phyloP scores from a whole-genome alignment of 1,139 yeast genomes.

The Geotrichum histeridarum region DNA sequence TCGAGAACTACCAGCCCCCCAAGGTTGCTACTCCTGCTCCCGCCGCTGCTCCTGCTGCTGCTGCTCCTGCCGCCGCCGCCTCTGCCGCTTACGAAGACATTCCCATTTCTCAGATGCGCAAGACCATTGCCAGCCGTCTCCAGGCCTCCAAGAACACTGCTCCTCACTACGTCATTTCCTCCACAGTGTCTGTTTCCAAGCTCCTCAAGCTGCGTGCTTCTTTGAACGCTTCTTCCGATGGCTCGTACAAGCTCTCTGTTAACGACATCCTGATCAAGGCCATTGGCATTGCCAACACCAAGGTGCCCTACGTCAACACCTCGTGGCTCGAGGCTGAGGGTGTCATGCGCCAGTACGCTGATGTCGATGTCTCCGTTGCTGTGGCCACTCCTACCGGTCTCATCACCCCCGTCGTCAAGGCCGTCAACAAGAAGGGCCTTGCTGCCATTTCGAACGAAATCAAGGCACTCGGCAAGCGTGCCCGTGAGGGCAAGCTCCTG shows the following conservation, averaged over 20 bases:
- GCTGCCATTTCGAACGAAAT: conserved; percentile 73
- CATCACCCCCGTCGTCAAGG: conserved; percentile 89
- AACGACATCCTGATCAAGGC: conserved; percentile 95
- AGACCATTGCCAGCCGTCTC: conserved; percentile 85
- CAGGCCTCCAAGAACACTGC: conserved; percentile 77
- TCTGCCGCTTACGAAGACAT: conserved; percentile 68
- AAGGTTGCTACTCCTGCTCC: conserved; percentile 42
- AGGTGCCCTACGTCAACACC: conserved; percentile 92
- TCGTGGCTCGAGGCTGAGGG: conserved; percentile 89
- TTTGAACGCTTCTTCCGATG: conserved; percentile 78
- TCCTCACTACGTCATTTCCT: conserved; percentile 89
- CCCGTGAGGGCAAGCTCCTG: conserved; percentile 82
- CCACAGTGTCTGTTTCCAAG: conserved; percentile 81
- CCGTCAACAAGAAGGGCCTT: conserved; percentile 84
- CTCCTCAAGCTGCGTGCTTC: conserved; percentile 88
- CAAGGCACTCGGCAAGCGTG: conserved; percentile 93
- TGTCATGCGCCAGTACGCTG: conserved; percentile 83
- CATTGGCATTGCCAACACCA: conserved; percentile 77
- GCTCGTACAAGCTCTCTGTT: conserved; percentile 84
- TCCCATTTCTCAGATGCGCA: conserved; percentile 89
- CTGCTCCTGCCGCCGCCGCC: conserved; percentile 49
- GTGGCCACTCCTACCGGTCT: conserved; percentile 98
- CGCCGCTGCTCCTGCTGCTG: conserved; percentile 42
- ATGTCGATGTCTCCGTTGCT: conserved; percentile 95
- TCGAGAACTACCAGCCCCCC: conserved; percentile 55